Base-by-base conservation (phyloP, 2,329 filamentous ascomycete genomes). In the Fusarium nanum region DNA sequence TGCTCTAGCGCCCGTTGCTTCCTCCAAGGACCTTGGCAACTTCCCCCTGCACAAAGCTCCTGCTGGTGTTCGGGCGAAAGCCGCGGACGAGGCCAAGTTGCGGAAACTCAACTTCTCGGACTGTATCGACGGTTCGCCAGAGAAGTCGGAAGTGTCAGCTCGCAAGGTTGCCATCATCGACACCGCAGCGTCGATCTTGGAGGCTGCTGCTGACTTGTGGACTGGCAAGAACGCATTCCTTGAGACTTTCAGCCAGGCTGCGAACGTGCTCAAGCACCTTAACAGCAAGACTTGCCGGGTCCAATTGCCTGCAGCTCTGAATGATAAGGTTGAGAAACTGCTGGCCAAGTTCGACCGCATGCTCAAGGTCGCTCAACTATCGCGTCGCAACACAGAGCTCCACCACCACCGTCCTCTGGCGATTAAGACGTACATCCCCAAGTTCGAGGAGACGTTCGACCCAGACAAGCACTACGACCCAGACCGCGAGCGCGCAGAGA, bases 391-490 rank as follows among this genome's bases (percentile, higher is more conserved):
- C 3, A 88, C 98, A 30, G 88, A 93, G 75, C 88, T 99, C 5
- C 96, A 99, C 82, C 88, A 96, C 81, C 96, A 99, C 84, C 87
- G 88, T 1, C 93, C 94, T 0, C 87, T 97, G 5, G 91, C 96
- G 23, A 97, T 98, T 84, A 94, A 95, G 80, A 90, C 89, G 10
- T 91, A 88, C 62, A 89, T 98, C 48, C 96, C 96, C 81, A 97
- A 97, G 81, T 99, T 98, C 83, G 96, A 98, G 83, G 95, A 98
- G 78, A 87, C 88, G 61, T 99, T 94, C 87, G 96, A 97, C 80
- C 96, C 96, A 5, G 89, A 92, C 83, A 95, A 94, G 83, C 96
- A 98, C 86, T 98, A 99, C 87, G 97, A 99, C 78, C 94, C 94
- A 1, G 92, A 99, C 81, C 91, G 91, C 73, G 94, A 97, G 81